Evolutionary conservation across 208 protist genomes (phyloP), one percentile per base, ranked within the genome.

Genomic region (Leishmania tarentolae): DNA sequence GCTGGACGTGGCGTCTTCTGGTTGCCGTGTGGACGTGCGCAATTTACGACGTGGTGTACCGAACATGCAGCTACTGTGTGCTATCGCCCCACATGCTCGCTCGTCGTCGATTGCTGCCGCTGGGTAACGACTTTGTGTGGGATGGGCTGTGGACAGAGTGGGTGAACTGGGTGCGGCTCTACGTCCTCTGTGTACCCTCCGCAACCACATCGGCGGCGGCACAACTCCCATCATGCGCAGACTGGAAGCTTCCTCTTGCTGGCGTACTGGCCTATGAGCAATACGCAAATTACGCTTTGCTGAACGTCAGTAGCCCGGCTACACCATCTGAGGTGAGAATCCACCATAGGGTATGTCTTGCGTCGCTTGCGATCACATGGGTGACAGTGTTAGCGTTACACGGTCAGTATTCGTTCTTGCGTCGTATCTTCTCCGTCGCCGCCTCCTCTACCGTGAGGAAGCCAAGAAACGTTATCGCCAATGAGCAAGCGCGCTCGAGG

Each of bases 71-170:
- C 59, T 94, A 92, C 71, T 9, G 88, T 15, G 63, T 90, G 31
- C 83, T 95, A 7, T 80, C 89, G 1, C 75, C 85, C 0, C 78
- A 83, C 44, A 88, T 91, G 82, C 84, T 95, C 7, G 86, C 78
- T 65, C 88, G 92, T 1, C 83, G 81, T 35, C 77, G 80, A 11
- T 74, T 95, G 82, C 81, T 95, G 24, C 92, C 90, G 11, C 75
- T 95, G 13, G 69, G 82, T 13, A 15, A 24, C 6, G 28, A 9
- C 21, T 86, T 86, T 46, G 28, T 86, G 4, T 56, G 50, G 65
- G 82, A 86, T 71, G 82, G 82, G 0, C 44, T 83, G 17, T 90
- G 85, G 84, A 81, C 84, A 17, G 81, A 79, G 37, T 93, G 87
- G 80, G 79, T 94, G 31, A 92, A 88, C 75, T 77, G 80, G 59